phyloP scores from a whole-genome alignment of 805 yeast genomes.

The Danielia reshetovae region DNA sequence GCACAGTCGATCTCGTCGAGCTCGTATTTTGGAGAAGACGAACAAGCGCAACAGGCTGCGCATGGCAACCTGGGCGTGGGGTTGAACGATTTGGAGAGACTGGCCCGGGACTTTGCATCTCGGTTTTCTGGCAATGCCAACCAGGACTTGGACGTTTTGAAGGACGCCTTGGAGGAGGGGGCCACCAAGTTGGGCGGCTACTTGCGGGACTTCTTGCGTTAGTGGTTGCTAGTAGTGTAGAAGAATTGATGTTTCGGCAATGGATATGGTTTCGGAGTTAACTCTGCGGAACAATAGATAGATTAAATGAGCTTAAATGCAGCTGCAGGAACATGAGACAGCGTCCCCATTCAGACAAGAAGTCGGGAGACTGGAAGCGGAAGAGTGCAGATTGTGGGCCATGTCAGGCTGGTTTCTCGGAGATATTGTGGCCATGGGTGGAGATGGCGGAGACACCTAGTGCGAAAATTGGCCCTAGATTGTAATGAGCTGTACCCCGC shows the following conservation, averaged over 20 bases:
- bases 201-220: conserved; percentile 78
- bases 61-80: conserved; percentile 20
- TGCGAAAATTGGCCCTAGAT: no score
- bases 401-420: no score
- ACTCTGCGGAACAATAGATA: no score
- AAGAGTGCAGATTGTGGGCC: neutral
- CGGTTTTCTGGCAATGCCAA: conserved; percentile 72
- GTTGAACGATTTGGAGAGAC: conserved; percentile 48
- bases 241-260: no score
- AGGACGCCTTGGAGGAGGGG: conserved; percentile 91
- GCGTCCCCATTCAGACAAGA: no score
- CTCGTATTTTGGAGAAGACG: conserved; percentile 86
- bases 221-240: no score
- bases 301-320: no score
- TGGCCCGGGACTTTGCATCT: conserved; percentile 61
- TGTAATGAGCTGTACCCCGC: no score
- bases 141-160: conserved; percentile 84
- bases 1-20: conserved; percentile 91
- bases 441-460: no score
- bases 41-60: conserved; percentile 31
- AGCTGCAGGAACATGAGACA: no score
- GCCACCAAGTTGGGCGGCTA: conserved; percentile 84
- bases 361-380: neutral
- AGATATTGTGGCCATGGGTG: no score
- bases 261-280: no score